Conservation (phyloP, 805 yeast species). For the Brettanomyces sp. region DNA sequence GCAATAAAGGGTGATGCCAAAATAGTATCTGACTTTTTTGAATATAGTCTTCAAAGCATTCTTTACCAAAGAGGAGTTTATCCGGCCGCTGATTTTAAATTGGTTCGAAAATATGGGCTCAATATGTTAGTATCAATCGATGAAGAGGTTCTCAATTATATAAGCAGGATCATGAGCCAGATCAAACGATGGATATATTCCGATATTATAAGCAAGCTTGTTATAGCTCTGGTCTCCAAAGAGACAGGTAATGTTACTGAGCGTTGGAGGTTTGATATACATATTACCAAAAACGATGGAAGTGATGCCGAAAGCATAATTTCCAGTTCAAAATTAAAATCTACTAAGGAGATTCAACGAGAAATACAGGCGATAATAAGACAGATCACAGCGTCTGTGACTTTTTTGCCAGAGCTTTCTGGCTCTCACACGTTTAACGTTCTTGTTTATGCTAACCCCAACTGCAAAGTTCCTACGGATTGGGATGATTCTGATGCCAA, state of each 20-base stretch:
- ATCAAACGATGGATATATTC: constrained; percentile 66
- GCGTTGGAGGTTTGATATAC: constrained; percentile 77
- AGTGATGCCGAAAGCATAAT: constrained; percentile 8
- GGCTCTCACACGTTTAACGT: constrained; percentile 70
- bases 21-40: constrained; percentile 74
- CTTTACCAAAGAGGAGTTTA: constrained; percentile 85
- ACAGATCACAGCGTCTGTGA: constrained; percentile 80
- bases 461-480: constrained; percentile 60
- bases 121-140: constrained; percentile 64
- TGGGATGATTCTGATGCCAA: constrained; percentile 72
- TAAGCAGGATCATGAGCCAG: constrained; percentile 58
- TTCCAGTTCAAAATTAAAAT: constrained; percentile 5
- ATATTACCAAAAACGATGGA: constrained; percentile 20
- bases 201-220: constrained; percentile 57
- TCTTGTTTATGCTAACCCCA: constrained; percentile 68
- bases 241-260: constrained; percentile 63
- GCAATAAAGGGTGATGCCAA: constrained; percentile 74
- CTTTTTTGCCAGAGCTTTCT: constrained; percentile 71
- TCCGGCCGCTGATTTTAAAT: constrained; percentile 75
- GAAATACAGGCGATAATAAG: constrained; percentile 83
- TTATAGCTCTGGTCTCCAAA: constrained; percentile 64
- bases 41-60: constrained; percentile 70
- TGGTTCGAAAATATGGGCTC: constrained; percentile 72
- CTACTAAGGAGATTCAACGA: constrained; percentile 44
- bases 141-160: constrained; percentile 65